Base-by-base conservation (phyloP, 1,139 yeast genomes). In the Nakaseomyces uthaithaninus region DNA sequence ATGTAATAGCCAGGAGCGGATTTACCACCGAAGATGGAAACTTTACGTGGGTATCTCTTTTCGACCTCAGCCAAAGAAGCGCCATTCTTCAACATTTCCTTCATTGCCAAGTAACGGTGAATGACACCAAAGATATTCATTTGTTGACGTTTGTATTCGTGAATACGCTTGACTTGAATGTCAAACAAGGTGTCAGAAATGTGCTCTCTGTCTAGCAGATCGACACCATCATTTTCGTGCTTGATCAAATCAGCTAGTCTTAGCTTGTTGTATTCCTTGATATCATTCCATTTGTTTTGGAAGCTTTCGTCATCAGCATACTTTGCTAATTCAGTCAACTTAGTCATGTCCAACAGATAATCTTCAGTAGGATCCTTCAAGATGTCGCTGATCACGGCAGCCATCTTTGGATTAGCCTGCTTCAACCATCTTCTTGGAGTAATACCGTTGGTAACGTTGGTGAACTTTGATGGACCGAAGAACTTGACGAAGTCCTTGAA, bases 401-500 rank as follows among this genome's bases (percentile, higher is more conserved):
- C 75, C 55, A 87, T 70, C 50, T 69, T 69, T 14, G 96, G 96
- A 63, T 87, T 89, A 38, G 95, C 95, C 66, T 87, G 95, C 61
- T 79, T 79, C 60, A 87, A 73, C 97, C 97, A 87, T 67, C 96
- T 80, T 69, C 97, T 78, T 52, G 96, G 96, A 4, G 96, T 89
- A 56, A 87, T 78, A 66, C 96, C 96, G 62, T 89, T 89, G 40
- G 97, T 87, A 45, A 87, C 95, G 57, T 87, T 87, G 45, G 85
- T 83, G 63, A 87, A 87, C 64, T 83, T 84, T 49, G 83, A 85
- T 25, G 72, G 59, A 34, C 96, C 96, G 53, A 75, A 86, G 35
- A 87, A 73, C 47, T 71, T 72, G 45, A 87, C 96, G 60, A 87
- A 87, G 64, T 87, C 95, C 62, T 80, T 81, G 67, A 87, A 87